These are phyloP conservation scores for Fusarium miscanthi DNA, from an alignment of 2,329 filamentous ascomycete genomes.

Conservation along the genomic window DNA sequence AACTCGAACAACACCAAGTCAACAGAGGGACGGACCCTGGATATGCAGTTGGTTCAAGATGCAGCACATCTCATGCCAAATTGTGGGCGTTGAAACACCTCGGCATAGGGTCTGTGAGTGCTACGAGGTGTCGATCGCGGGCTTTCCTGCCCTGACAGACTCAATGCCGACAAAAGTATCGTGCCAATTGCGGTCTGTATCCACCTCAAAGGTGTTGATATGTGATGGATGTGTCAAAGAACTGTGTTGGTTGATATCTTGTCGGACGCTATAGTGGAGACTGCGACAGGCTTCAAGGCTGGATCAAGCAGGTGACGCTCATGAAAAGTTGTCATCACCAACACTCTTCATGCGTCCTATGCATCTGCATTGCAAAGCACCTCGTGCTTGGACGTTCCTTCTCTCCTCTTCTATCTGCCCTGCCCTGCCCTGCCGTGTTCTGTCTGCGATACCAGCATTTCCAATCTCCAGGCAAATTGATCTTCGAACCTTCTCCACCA, in stretches of 20 bases:
- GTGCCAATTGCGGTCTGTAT: constrained; percentile 4
- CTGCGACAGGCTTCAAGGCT: constrained; percentile 18
- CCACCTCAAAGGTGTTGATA: constrained; percentile 13
- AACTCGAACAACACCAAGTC: constrained; percentile 19
- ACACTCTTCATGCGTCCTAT: constrained; percentile 30
- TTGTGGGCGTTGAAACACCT: constrained; percentile 28
- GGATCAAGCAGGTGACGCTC: constrained; percentile 37
- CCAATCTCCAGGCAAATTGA: neutral
- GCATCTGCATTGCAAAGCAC: constrained; percentile 23
- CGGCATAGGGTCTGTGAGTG: constrained; percentile 20
- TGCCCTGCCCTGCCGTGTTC: neutral
- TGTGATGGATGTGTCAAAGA: constrained; percentile 21
- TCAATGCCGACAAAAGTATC: constrained; percentile 32
- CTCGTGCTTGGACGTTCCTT: neutral
- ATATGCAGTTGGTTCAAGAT: constrained; percentile 45
- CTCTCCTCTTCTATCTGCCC: neutral
- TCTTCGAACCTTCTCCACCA: constrained; percentile 28
- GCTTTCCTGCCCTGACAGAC: constrained; percentile 28
- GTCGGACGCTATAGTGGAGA: constrained; percentile 24
- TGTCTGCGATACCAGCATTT: constrained; percentile 1
- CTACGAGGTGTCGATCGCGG: constrained; percentile 32
- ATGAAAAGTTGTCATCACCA: constrained; percentile 35
- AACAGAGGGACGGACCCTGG: constrained; percentile 32
- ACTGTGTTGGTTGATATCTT: constrained; percentile 37
- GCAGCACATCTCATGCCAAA: constrained; percentile 18